Base-by-base conservation (phyloP, 352 stramenopile genomes). In the Pythium scleroteichum region DNA sequence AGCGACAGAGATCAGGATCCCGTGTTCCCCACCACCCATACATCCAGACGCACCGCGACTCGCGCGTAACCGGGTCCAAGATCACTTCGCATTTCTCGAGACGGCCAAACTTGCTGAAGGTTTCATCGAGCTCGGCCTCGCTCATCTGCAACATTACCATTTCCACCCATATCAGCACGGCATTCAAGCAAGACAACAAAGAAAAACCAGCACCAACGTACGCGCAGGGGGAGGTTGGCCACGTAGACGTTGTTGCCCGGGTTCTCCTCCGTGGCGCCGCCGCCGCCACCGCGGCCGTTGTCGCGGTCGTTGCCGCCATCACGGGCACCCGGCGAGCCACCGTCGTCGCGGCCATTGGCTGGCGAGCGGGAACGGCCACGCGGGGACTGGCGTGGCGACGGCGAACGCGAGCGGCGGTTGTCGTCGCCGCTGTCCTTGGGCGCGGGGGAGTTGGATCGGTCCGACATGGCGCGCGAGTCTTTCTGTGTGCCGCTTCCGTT, bases 181-280 rank as follows among this genome's bases (percentile, higher is more conserved):
- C n/a, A n/a, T n/a, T n/a, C 44, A 33, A 27, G 19, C 22, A 20
- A 29, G 9, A 48, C 19, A 4, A 2, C 26, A 7, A 22, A 59
- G n/a, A n/a, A n/a, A n/a, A n/a, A n/a, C n/a, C 24, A n/a, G 7
- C 4, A 3, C 35, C 29, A 41, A 62, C 76, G 59, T 70, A 88
- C 71, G 17, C 76, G 66, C 8, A 78, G 67, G 13, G 82, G 61
- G 26, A 94, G 58, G 59, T 90, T 90, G 40, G 85, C 85, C 16
- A 92, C 79, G 47, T 93, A 93, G 54, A 93, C 62, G 60, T 90
- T 91, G 73, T 93, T 93, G 64, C 84, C 84, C 2, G 76, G 76
- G 71, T 93, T 93, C 6, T 16, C 45, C 13, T 47, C 14, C 23
- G 24, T 47, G 24, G 8, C 23, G 6, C 46, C 26, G 41, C 39